These are phyloP conservation scores for Hyparrhenia diplandra DNA, from an alignment of 176 grass and related monocot species.

Conservation along the genomic window DNA sequence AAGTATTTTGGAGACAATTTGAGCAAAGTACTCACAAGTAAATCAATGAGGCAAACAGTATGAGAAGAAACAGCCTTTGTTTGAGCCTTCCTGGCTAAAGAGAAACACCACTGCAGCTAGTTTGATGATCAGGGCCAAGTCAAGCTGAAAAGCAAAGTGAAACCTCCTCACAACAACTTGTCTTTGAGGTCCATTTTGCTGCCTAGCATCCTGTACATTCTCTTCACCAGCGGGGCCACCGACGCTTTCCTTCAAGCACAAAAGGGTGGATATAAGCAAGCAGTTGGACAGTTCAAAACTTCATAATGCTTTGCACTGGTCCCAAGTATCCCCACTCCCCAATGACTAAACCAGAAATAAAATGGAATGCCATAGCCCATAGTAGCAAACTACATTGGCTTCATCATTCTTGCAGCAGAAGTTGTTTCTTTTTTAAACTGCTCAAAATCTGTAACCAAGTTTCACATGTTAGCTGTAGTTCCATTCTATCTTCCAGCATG, in stretches of 20 bases:
- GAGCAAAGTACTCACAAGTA: slow-evolving; percentile 64
- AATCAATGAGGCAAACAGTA: slow-evolving; percentile 70
- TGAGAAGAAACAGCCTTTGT: slow-evolving; percentile 79
- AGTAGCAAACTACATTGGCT: background rate
- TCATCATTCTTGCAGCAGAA: background rate
- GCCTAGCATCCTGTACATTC: slow-evolving; percentile 60
- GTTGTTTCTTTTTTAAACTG: background rate
- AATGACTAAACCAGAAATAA: background rate
- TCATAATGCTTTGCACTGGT: background rate
- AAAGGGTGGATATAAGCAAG: slow-evolving; percentile 13
- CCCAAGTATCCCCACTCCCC: background rate
- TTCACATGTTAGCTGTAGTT: background rate
- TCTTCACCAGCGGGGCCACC: slow-evolving; percentile 38
- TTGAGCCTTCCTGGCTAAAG: slow-evolving; percentile 84
- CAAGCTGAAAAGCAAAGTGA: slow-evolving; percentile 88
- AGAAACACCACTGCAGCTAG: slow-evolving; percentile 88
- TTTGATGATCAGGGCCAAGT: slow-evolving; percentile 81
- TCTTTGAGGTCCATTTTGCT: slow-evolving; percentile 69
- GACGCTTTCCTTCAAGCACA: slow-evolving; percentile 51
- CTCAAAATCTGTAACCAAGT: background rate
- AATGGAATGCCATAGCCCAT: background rate
- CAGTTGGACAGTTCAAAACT: background rate
- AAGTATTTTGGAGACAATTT: background rate
- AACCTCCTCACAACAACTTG: slow-evolving; percentile 91
- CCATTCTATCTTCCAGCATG: background rate